A percentile compares a stretch with the other conserved stretches of the same genome.
phyloP scores from a whole-genome alignment of 2,329 filamentous ascomycete species.

The Ceratocystis diversiconidia region DNA sequence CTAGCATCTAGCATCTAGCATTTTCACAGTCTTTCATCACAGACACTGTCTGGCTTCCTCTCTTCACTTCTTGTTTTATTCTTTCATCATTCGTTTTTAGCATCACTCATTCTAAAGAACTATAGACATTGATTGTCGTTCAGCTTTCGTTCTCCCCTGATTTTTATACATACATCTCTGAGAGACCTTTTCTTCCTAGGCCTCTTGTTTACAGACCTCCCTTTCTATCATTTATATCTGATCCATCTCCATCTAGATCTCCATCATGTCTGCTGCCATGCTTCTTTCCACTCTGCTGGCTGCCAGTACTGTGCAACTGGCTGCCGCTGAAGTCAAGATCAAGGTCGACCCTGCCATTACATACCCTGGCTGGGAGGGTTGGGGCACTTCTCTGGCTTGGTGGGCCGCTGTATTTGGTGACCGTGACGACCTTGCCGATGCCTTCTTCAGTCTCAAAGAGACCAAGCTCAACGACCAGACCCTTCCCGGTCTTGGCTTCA shows the following conservation, averaged over 20 bases:
- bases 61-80: conserved; percentile 10
- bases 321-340: conserved; percentile 7
- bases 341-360: conserved; percentile 20
- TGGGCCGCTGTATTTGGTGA: conserved; percentile 31
- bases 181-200: background rate
- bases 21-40: conserved; percentile 1
- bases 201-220: background rate
- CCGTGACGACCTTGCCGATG: conserved; percentile 29
- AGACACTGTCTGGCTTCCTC: background rate
- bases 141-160: background rate
- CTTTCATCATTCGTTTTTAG: background rate
- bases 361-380: conserved; percentile 32
- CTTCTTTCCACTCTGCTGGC: conserved; percentile 14
- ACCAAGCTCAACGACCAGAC: conserved; percentile 23
- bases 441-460: conserved; percentile 28
- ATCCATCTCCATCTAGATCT: background rate
- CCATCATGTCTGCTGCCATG: conserved; percentile 11
- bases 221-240: too few species aligned
- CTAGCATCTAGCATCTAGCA: background rate
- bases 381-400: conserved; percentile 32
- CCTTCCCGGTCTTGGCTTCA: conserved; percentile 30
- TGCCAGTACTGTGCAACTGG: conserved; percentile 7
- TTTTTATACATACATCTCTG: background rate
- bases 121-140: conserved; percentile 1
- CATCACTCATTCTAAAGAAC: background rate